Conservation (phyloP, 2,329 filamentous ascomycete genomes). For the Phialocephala sp. region DNA sequence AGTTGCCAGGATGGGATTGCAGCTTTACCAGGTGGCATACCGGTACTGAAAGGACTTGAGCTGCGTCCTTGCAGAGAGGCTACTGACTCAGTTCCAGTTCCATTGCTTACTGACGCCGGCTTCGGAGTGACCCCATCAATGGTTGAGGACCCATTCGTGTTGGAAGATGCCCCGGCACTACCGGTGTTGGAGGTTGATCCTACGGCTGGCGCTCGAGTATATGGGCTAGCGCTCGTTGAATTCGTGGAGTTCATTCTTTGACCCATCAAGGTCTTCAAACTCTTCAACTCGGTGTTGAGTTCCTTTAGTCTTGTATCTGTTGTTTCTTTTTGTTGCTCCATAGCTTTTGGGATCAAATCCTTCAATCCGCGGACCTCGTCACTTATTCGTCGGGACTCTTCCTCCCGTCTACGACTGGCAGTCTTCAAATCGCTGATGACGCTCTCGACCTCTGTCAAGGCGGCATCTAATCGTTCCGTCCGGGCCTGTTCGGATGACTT, state of each 20-base stretch:
- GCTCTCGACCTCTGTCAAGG: conserved; percentile 82
- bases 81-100: conserved; percentile 41
- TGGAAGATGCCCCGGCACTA: conserved; percentile 20
- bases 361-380: conserved; percentile 85
- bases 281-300: conserved; percentile 85
- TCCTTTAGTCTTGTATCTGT: conserved; percentile 84
- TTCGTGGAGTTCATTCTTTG: conserved; percentile 59
- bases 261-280: conserved; percentile 84
- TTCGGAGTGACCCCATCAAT: conserved; percentile 35
- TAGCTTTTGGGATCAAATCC: conserved; percentile 84
- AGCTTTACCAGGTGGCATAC: conserved; percentile 59
- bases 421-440: conserved; percentile 83
- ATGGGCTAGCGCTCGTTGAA: conserved; percentile 32
- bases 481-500: conserved; percentile 86
- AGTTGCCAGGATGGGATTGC: conserved; percentile 83
- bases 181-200: conserved; percentile 19
- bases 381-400: conserved; percentile 83
- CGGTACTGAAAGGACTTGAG: conserved; percentile 56
- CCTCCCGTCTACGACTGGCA: conserved; percentile 80
- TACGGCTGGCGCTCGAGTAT: conserved; percentile 36
- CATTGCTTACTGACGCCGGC: conserved; percentile 43
- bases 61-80: conserved; percentile 45
- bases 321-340: conserved; percentile 84
- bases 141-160: conserved; percentile 29
- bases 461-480: conserved; percentile 80